phyloP scores from a whole-genome alignment of 2,329 filamentous ascomycete genomes.

The Fusarium staphyleae region DNA sequence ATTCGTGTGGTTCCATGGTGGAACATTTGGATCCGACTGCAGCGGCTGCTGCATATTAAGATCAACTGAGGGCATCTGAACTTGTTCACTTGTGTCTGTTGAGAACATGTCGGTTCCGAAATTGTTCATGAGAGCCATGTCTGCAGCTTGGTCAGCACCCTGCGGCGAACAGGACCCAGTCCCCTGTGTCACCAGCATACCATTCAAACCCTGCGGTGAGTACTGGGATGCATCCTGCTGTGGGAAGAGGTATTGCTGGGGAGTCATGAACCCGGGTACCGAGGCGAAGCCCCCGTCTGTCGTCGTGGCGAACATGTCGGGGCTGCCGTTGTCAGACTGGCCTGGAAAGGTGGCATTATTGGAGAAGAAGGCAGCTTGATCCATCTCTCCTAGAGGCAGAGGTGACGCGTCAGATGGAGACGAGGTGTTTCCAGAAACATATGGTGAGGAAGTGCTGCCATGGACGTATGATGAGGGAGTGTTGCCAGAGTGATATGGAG shows the following conservation, averaged over 20 bases:
- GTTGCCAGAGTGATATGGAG: slow-evolving; percentile 29
- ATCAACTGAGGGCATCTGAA: slow-evolving; percentile 42
- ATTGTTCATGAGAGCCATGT: slow-evolving; percentile 44
- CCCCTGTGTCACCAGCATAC: slow-evolving; percentile 30
- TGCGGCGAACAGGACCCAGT: slow-evolving; percentile 14
- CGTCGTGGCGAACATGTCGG: slow-evolving; percentile 44
- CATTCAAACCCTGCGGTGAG: slow-evolving; percentile 36
- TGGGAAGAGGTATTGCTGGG: slow-evolving; percentile 51
- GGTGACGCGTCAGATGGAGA: slow-evolving; percentile 51
- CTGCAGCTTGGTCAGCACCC: slow-evolving; percentile 37
- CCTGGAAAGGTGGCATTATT: slow-evolving; percentile 45
- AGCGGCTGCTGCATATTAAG: slow-evolving; percentile 50
- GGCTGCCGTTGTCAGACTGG: slow-evolving; percentile 26
- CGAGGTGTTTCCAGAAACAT: slow-evolving; percentile 34
- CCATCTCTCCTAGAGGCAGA: slow-evolving; percentile 50
- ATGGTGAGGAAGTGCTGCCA: slow-evolving; percentile 24
- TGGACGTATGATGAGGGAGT: slow-evolving; percentile 28
- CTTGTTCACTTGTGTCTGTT: slow-evolving; percentile 30
- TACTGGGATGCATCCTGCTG: slow-evolving; percentile 41
- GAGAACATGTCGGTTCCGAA: slow-evolving; percentile 46
- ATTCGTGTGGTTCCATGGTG: slow-evolving; percentile 53
- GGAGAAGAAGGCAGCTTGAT: slow-evolving; percentile 46
- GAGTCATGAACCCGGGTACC: slow-evolving; percentile 46
- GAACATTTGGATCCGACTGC: slow-evolving; percentile 47
- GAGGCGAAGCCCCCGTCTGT: slow-evolving; percentile 46